Evolutionary conservation across 495 filamentous ascomycete species (phyloP), one percentile per base, ranked within the genome.

Genomic region (Penicillium herquei): DNA sequence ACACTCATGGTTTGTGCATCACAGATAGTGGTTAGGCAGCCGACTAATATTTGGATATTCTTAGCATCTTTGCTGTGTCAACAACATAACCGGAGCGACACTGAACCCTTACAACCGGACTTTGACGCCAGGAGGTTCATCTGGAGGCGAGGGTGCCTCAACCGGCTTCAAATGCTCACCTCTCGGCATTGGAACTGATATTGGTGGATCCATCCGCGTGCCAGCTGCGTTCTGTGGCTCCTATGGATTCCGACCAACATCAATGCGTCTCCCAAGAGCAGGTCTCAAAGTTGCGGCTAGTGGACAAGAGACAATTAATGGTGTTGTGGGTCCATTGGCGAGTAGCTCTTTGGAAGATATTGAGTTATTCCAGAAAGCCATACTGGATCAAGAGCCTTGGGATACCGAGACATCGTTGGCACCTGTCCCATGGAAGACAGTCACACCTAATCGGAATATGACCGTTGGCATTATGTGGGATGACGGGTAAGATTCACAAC

Each of bases 401-500:
- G 64, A 82, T 7, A 67, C 62, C 4, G 84, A 89, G 56, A 86
- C 84, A 0, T 74, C 70, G 0, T 58, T 88, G 5, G 62, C 85
- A 6, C 82, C 82, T 8, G 57, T 89, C 17, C 80, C 83, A 2
- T 89, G 87, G 86, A 81, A 68, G 57, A 60, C 39, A 53, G 69
- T 71, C 1, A 16, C 50, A 26, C 63, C 64, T n/a, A 73, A 56
- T 0, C 72, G 68, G 46, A 75, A 78, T 52, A 70, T 91, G 40
- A 87, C 82, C 45, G 67, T 93, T 26, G 89, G 72, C 3, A 81
- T 93, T 17, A 71, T 91, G 48, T 86, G 83, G 81, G 72, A 87
- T 68, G 89, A 93, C 62, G 84, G 81, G 30, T 74, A 63, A 31
- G 64, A 3, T 16, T 17, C n/a, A 14, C 6, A 0, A 4, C 18